Evolutionary conservation across 805 yeast genomes (phyloP), one percentile per base, ranked within the genome.

Genomic region (Torulaspora gathmanii): DNA sequence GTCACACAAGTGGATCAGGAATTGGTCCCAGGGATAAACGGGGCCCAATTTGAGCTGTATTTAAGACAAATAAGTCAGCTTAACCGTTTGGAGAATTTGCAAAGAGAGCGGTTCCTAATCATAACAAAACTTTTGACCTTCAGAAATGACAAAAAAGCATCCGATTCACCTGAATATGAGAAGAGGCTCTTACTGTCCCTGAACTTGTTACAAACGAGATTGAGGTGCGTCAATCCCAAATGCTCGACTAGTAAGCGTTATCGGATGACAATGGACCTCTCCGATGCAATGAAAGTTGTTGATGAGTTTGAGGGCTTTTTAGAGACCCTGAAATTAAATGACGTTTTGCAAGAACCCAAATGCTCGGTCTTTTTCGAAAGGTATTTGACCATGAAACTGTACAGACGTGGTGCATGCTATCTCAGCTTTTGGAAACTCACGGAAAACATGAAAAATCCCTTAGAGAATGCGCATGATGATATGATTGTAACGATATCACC

Each of bases 351-450:
- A 15, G 58, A 60, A 31, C 44, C 41, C 5, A 34, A 42, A 10
- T 53, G 57, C 37, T n/a, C 49, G 2, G 12, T 44, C 4, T 51
- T 33, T 34, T 61, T 62, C 27, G 42, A 49, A 7, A 34, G 37
- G 5, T 63, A 34, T 38, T 34, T 60, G 9, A 11, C 15, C 2
- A 28, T 38, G 16, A 29, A 34, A 12, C 23, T 47, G 7, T 33
- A 49, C 10, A 23, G 31, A 5, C 42, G 45, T 20, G 57, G 57
- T 2, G 16, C 34, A 4, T 40, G 51, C 4, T 57, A 80, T 23
- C 56, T 87, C 3, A 81, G 80, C 35, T 80, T 79, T 49, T 85
- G 89, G 87, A 60, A 75, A 4, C 73, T 77, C 2, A 82, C 87
- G 2, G 84, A 86, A 49, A 70, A 75, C 0, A 73, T 86, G 30